phyloP scores from a whole-genome alignment of 2,329 filamentous ascomycete genomes.

The Corniculantispora saksenae region DNA sequence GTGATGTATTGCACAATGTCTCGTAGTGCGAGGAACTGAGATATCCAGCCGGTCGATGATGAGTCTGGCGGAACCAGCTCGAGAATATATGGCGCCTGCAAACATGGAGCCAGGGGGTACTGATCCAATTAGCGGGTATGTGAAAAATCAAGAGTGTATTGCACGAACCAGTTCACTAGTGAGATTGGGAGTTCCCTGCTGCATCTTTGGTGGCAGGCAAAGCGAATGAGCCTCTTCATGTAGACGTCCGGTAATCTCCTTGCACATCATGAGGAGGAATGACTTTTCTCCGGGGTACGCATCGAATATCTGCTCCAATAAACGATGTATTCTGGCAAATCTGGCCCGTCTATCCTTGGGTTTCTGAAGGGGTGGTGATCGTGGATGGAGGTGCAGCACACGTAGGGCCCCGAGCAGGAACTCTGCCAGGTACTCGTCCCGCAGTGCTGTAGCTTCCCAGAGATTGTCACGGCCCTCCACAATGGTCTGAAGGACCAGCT shows the following conservation, averaged over 20 bases:
- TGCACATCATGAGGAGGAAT: constrained; percentile 39
- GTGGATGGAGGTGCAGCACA: constrained; percentile 40
- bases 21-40: constrained; percentile 40
- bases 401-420: constrained; percentile 40
- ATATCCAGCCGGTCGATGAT: constrained; percentile 35
- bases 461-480: constrained; percentile 38
- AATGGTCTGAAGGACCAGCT: constrained; percentile 39
- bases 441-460: constrained; percentile 32
- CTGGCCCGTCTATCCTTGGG: constrained; percentile 39
- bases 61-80: constrained; percentile 34
- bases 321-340: constrained; percentile 39
- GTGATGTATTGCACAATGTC: constrained; percentile 42
- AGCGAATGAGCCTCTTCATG: constrained; percentile 37
- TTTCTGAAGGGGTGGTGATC: constrained; percentile 32
- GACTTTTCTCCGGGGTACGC: constrained; percentile 40
- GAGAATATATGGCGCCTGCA: constrained; percentile 36
- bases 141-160: neutral
- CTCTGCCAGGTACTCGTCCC: constrained; percentile 40
- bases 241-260: constrained; percentile 37
- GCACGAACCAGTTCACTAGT: constrained; percentile 38
- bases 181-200: constrained; percentile 38
- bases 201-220: constrained; percentile 33
- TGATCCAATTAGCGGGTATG: constrained; percentile 23
- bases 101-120: constrained; percentile 39
- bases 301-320: constrained; percentile 40